These are phyloP conservation scores for Circinella minor DNA, from an alignment of 371 early-diverging fungal species.

Conservation along the genomic window DNA sequence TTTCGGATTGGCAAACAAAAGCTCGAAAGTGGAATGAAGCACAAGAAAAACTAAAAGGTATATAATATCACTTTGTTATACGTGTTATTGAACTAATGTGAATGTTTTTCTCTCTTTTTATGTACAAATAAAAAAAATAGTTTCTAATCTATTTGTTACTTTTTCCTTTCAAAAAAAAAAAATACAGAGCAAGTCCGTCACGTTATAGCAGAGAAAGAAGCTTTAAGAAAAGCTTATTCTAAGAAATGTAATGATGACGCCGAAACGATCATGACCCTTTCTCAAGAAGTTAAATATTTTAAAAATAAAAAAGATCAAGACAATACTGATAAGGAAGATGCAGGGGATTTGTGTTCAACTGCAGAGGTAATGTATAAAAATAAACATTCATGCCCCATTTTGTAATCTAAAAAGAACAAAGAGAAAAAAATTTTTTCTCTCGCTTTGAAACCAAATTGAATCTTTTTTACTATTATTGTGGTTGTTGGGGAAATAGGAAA, in stretches of 20 bases:
- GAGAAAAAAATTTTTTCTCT: too few species aligned
- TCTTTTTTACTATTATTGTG: background rate
- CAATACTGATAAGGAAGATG: background rate
- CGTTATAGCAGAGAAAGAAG: conserved; percentile 3
- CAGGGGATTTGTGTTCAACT: background rate
- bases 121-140: too few species aligned
- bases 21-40: conserved; percentile 3
- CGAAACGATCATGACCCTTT: background rate
- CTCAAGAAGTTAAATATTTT: background rate
- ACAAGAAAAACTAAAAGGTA: conserved; percentile 9
- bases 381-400: background rate
- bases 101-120: too few species aligned
- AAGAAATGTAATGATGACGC: background rate
- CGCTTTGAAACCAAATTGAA: too few species aligned
- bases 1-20: conserved; percentile 6
- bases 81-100: too few species aligned
- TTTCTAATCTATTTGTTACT: too few species aligned
- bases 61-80: too few species aligned
- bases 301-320: background rate
- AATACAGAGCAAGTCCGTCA: background rate
- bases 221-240: conserved; percentile 3
- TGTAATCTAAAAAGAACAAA: too few species aligned
- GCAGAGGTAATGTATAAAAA: conserved; percentile 11
- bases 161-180: too few species aligned
- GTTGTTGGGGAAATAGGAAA: background rate